Evolutionary conservation across 78 protist genomes (phyloP), one percentile per base, ranked within the genome.

Genomic region (Cyanophora paradoxa): DNA sequence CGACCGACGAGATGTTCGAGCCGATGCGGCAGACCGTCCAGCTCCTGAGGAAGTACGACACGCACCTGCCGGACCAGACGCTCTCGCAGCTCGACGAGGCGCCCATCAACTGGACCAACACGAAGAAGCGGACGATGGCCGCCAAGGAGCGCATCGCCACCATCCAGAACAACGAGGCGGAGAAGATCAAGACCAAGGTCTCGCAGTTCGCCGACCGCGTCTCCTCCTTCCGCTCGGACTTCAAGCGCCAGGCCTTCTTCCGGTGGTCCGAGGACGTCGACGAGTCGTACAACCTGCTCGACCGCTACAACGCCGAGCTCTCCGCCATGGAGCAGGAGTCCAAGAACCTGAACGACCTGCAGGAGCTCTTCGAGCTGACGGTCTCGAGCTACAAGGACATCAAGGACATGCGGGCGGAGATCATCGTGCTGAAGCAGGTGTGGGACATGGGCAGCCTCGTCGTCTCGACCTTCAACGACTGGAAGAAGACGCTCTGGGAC

Each of bases 361-460:
- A 87, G 74, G 79, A 74, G 74, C 79, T 87, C 44, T 83, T 87
- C 62, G 92, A 87, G 34, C 44, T 83, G 44, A 31, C 26, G 4
- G 26, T 22, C 36, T 48, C 31, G 30, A 74, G 69, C 22, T 74
- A 58, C 63, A 14, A 19, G 19, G 72, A 79, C 62, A 22, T 80
- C 54, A 16, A 31, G 28, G 40, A 36, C 56, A 83, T 88, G 77
- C 72, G 77, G 13, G 10, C 19, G 40, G 78, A 79, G 36, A 28
- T 67, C 19, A 1, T 2, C 26, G 14, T 17, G 31, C 44, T 86
- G 34, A 86, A 86, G 73, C 6, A 22, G 6, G 31, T 86, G 48
- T 86, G 91, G 87, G 91, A 86, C 63, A 58, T 68, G 76, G 57
- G 48, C 37, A n/a, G 24, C n/a, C 62, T 79, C 41, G 78, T 87